phyloP scores from a whole-genome alignment of 805 yeast genomes.

The Metschnikowia chrysomelidarum region DNA sequence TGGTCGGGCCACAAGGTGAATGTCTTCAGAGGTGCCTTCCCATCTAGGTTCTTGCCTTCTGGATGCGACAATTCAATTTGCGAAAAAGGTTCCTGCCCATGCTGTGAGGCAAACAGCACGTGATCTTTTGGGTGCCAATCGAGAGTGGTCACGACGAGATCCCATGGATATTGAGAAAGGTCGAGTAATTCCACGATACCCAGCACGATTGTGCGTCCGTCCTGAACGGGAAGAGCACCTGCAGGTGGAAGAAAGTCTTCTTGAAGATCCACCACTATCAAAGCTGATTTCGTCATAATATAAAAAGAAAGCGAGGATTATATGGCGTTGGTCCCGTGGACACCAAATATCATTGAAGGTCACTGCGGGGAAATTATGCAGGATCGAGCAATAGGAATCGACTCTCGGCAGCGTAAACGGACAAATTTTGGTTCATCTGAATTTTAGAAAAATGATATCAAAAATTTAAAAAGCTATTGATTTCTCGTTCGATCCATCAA shows the following conservation, averaged over 20 bases:
- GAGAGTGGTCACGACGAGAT: slow-evolving; percentile 64
- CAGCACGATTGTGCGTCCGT: slow-evolving; percentile 59
- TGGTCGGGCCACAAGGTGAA: slow-evolving; percentile 88
- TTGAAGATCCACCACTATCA: slow-evolving; percentile 78
- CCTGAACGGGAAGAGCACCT: slow-evolving; percentile 72
- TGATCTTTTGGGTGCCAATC: slow-evolving; percentile 90
- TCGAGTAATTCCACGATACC: slow-evolving; percentile 49
- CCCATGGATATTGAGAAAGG: slow-evolving; percentile 47
- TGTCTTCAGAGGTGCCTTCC: slow-evolving; percentile 23
- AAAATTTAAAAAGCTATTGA: neutral
- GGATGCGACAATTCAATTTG: slow-evolving; percentile 53
- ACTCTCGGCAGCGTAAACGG: no score
- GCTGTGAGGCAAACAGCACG: slow-evolving; percentile 76
- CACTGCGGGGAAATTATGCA: no score
- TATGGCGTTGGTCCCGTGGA: no score
- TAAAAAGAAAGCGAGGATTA: neutral
- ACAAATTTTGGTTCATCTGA: no score
- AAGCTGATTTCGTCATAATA: slow-evolving; percentile 43
- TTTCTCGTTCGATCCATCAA: no score
- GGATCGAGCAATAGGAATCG: no score
- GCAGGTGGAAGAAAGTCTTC: slow-evolving; percentile 79
- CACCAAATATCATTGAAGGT: no score
- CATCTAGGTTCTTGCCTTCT: slow-evolving; percentile 22
- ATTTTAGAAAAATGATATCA: neutral
- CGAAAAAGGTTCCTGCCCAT: slow-evolving; percentile 51